phyloP scores from a whole-genome alignment of 768 basidiomycete species.

The Lactifluus pinguis region DNA sequence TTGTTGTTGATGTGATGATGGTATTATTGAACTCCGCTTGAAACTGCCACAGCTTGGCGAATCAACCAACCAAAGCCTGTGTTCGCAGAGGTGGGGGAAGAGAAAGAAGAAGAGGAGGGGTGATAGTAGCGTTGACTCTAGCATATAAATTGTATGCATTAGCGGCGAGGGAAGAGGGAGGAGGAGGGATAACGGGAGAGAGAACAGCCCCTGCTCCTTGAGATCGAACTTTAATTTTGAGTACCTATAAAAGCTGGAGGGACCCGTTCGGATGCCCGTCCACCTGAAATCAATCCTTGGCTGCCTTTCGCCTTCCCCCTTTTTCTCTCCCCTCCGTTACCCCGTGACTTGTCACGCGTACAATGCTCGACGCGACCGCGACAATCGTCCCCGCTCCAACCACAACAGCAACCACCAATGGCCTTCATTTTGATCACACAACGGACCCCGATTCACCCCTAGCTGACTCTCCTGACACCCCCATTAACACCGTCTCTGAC shows the following conservation, averaged over 20 bases:
- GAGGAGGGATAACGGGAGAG: constrained; percentile 24
- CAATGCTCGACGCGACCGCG: constrained; percentile 51
- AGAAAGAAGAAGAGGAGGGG: constrained; percentile 42
- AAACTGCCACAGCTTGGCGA: constrained; percentile 67
- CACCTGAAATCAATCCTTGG: constrained; percentile 56
- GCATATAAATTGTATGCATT: constrained; percentile 13
- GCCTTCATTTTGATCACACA: constrained; percentile 14
- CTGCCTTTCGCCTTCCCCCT: constrained; percentile 33
- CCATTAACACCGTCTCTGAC: constrained; percentile 40
- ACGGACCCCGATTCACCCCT: constrained; percentile 21
- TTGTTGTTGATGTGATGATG: constrained; percentile 33
- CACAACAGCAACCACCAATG: constrained; percentile 23
- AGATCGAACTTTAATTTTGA: constrained; percentile 80
- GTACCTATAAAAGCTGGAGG: constrained; percentile 70
- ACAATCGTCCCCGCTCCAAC: constrained; percentile 11
- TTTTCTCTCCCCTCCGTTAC: constrained; percentile 24
- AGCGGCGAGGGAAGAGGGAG: constrained; percentile 10
- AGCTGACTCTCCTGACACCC: constrained; percentile 51
- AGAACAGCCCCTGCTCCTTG: constrained; percentile 63
- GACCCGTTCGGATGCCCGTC: constrained; percentile 54
- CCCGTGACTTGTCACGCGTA: constrained; percentile 68
- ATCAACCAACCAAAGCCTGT: constrained; percentile 81
- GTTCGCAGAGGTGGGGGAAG: constrained; percentile 54
- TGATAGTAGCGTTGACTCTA: constrained; percentile 4
- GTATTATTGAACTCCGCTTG: constrained; percentile 24